These are phyloP conservation scores for Hypomyces rosellus DNA, from an alignment of 2,329 filamentous ascomycete species.

Conservation along the genomic window DNA sequence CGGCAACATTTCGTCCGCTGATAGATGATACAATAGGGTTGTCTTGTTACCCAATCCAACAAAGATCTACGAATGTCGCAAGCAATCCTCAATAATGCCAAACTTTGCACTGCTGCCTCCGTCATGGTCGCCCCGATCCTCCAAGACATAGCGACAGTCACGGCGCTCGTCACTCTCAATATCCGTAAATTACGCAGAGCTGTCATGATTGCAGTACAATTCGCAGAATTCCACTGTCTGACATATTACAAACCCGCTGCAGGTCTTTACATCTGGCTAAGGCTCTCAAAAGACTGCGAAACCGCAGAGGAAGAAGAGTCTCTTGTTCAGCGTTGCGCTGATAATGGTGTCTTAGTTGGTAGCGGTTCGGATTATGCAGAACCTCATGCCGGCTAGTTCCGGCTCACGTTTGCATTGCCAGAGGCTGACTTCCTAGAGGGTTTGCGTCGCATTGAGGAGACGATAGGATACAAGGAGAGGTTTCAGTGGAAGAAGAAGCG, in stretches of 20 bases:
- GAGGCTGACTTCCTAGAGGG: constrained; percentile 2
- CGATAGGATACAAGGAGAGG: background rate
- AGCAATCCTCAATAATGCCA: constrained; percentile 8
- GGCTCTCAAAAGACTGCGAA: background rate
- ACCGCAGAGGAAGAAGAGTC: constrained; percentile 4
- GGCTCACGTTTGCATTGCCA: constrained; percentile 5
- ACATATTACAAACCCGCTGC: constrained; percentile 8
- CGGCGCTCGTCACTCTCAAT: background rate
- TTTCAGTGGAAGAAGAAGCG: background rate
- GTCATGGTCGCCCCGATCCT: constrained; percentile 4
- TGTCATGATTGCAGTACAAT: constrained; percentile 1
- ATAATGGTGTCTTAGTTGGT: constrained; percentile 1
- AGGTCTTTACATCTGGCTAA: constrained; percentile 7
- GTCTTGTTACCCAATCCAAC: constrained; percentile 5
- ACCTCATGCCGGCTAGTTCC: constrained; percentile 7
- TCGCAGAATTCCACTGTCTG: constrained; percentile 7
- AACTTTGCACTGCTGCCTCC: constrained; percentile 5
- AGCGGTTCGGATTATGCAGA: constrained; percentile 8
- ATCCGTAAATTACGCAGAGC: background rate
- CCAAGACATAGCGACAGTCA: background rate
- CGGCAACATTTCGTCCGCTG: background rate
- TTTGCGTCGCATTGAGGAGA: constrained; percentile 5
- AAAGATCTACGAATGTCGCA: constrained; percentile 6
- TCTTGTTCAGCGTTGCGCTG: constrained; percentile 1
- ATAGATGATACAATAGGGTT: background rate